These are phyloP conservation scores for Melanogaster broomeanus DNA, from an alignment of 768 basidiomycete genomes.

Conservation along the genomic window DNA sequence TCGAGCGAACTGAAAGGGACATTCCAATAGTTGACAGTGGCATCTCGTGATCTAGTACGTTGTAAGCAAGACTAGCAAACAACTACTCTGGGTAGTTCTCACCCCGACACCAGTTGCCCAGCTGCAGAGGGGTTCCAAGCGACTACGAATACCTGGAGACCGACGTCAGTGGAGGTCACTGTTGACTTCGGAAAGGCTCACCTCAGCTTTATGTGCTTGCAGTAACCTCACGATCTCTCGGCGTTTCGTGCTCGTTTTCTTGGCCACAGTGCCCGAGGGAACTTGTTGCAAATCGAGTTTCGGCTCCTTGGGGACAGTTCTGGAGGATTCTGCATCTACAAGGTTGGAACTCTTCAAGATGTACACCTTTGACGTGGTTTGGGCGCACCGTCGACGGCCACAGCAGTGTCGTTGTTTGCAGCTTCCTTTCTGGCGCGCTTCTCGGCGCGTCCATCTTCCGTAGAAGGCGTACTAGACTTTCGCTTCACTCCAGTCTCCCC, in stretches of 20 bases:
- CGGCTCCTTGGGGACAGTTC: slow-evolving; percentile 16
- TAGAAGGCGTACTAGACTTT: slow-evolving; percentile 49
- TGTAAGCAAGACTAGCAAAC: slow-evolving; percentile 5
- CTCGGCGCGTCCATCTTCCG: slow-evolving; percentile 53
- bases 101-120: slow-evolving; percentile 75
- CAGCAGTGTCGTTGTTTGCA: slow-evolving; percentile 36
- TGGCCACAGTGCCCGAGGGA: slow-evolving; percentile 16
- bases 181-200: slow-evolving; percentile 27
- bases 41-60: slow-evolving; percentile 67
- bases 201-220: slow-evolving; percentile 64
- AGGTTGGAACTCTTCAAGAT: not conserved
- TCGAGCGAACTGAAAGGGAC: slow-evolving; percentile 44
- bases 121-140: slow-evolving; percentile 71
- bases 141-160: slow-evolving; percentile 71
- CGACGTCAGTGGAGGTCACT: slow-evolving; percentile 3
- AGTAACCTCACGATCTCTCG: slow-evolving; percentile 48
- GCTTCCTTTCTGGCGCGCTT: slow-evolving; percentile 60
- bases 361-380: slow-evolving; percentile 31
- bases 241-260: slow-evolving; percentile 39
- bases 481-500: slow-evolving; percentile 44
- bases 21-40: slow-evolving; percentile 73
- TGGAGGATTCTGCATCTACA: slow-evolving; percentile 13
- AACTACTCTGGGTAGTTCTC: slow-evolving; percentile 21
- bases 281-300: slow-evolving; percentile 23
- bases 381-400: slow-evolving; percentile 45